A percentile compares a stretch with the other conserved stretches of the same genome.
These are phyloP conservation scores for Silene noctiflora DNA, from an alignment of 179 eudicot genomes.

Conservation along the genomic window DNA sequence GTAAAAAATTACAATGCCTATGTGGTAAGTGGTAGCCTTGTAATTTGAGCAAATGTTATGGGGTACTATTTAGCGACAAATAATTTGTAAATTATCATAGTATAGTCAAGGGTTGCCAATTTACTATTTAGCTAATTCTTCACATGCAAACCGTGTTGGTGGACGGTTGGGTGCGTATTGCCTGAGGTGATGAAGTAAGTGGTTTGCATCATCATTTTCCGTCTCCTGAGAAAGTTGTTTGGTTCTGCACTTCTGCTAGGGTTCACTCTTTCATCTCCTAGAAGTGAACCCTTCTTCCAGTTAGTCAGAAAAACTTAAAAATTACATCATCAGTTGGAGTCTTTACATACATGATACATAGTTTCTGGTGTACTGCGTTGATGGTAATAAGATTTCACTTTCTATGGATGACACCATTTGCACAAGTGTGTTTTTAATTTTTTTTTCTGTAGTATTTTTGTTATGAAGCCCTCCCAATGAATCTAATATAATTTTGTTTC, in stretches of 20 bases:
- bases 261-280: background rate
- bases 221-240: background rate
- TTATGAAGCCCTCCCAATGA: background rate
- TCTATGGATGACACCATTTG: background rate
- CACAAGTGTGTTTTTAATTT: background rate
- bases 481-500: constrained; percentile 29
- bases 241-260: background rate
- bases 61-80: no score
- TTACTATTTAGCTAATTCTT: background rate
- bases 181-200: background rate
- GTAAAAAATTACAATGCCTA: no score
- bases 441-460: background rate
- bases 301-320: background rate
- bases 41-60: no score
- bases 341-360: constrained; percentile 6
- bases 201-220: background rate
- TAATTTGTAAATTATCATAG: no score
- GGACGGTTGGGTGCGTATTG: background rate
- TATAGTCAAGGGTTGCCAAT: no score
- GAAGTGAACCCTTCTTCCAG: background rate
- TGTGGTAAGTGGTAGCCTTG: no score
- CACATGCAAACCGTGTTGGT: background rate
- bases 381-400: background rate
- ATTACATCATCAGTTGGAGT: background rate
- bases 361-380: background rate